These are phyloP conservation scores for Agaricus bisporus DNA, from an alignment of 768 basidiomycete genomes.

Conservation along the genomic window DNA sequence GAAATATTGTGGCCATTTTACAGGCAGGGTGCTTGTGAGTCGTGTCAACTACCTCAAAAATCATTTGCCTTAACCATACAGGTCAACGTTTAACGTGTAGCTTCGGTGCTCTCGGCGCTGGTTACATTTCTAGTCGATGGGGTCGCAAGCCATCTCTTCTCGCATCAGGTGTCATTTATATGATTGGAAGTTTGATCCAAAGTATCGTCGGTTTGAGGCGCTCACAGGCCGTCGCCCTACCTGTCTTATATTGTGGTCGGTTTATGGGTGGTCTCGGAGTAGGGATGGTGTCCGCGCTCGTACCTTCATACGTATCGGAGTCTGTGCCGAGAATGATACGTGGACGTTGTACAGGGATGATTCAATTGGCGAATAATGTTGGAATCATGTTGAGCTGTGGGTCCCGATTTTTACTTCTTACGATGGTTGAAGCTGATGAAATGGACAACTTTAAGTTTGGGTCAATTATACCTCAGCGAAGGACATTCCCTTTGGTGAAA, in stretches of 20 bases:
- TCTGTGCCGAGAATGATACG: slow-evolving; percentile 41
- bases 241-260: slow-evolving; percentile 39
- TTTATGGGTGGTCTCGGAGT: slow-evolving; percentile 60
- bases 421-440: background rate
- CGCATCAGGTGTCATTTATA: slow-evolving; percentile 37
- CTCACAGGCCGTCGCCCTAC: slow-evolving; percentile 25
- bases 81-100: slow-evolving; percentile 16
- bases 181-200: slow-evolving; percentile 44
- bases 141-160: slow-evolving; percentile 43
- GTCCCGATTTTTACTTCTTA: slow-evolving; percentile 5
- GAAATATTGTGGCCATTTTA: slow-evolving; percentile 46
- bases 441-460: slow-evolving; percentile 28
- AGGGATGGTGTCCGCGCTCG: slow-evolving; percentile 44
- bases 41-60: no score
- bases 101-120: slow-evolving; percentile 38
- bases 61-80: background rate
- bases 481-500: slow-evolving; percentile 28
- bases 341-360: slow-evolving; percentile 42
- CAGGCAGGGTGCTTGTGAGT: slow-evolving; percentile 45
- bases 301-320: slow-evolving; percentile 48
- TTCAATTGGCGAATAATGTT: slow-evolving; percentile 32
- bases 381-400: slow-evolving; percentile 32
- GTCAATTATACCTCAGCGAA: slow-evolving; percentile 39
- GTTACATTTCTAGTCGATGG: slow-evolving; percentile 32
- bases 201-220: slow-evolving; percentile 35